These are phyloP conservation scores for Houttuynia cordata DNA, from an alignment of 164 flowering plant genomes.

Conservation along the genomic window DNA sequence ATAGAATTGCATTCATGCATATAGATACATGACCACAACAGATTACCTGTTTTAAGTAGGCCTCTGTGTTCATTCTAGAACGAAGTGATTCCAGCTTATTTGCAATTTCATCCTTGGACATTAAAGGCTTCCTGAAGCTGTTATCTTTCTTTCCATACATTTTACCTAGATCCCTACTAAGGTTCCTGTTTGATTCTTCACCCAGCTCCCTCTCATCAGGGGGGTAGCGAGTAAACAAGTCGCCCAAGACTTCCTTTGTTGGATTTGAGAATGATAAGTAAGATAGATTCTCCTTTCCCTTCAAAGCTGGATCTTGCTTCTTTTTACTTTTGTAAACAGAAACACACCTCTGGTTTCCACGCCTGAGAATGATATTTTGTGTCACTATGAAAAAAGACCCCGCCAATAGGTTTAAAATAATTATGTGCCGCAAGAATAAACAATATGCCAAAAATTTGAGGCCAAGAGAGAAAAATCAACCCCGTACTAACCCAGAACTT, in stretches of 20 bases:
- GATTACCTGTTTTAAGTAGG: constrained; percentile 41
- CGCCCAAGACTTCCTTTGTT: constrained; percentile 37
- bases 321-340: constrained; percentile 42
- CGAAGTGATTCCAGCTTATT: constrained; percentile 38
- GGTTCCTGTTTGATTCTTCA: constrained; percentile 14
- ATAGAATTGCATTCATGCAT: too few relatives aligned
- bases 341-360: constrained; percentile 44
- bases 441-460: neutral
- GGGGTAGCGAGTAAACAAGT: constrained; percentile 58
- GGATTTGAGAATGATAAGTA: constrained; percentile 52
- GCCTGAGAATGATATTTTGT: constrained; percentile 22
- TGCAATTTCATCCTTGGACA: constrained; percentile 39
- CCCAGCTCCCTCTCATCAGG: constrained; percentile 43
- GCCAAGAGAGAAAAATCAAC: neutral
- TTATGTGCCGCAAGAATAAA: neutral
- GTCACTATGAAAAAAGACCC: neutral
- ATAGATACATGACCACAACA: neutral
- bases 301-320: constrained; percentile 7
- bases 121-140: constrained; percentile 39
- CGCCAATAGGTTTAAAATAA: too few relatives aligned
- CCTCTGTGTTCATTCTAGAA: constrained; percentile 24
- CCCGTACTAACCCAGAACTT: constrained; percentile 69
- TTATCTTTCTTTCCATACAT: constrained; percentile 22
- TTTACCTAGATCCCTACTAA: constrained; percentile 9
- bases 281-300: constrained; percentile 18